Percentiles rank a stretch among this genome's conserved stretches.
These are phyloP conservation scores for Penicillium griseofulvum DNA, from an alignment of 2,329 filamentous ascomycete genomes.

Conservation along the genomic window DNA sequence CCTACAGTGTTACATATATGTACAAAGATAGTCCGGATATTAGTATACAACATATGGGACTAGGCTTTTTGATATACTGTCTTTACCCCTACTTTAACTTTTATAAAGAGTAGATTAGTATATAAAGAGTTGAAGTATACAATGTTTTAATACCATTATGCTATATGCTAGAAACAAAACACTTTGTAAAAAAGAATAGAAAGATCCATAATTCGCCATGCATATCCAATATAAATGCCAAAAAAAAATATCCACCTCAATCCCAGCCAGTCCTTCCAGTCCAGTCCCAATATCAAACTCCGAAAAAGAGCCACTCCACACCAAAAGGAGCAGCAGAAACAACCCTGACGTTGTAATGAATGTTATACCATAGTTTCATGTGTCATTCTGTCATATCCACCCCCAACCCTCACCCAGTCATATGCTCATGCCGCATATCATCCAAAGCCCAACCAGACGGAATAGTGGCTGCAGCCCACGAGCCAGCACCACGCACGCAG, in stretches of 20 bases:
- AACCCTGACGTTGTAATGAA: not conserved
- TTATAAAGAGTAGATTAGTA: not conserved
- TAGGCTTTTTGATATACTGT: too few relatives aligned
- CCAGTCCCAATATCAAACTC: constrained; percentile 5
- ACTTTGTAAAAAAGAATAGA: not conserved
- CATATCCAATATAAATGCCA: not conserved
- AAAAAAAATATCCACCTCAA: not conserved
- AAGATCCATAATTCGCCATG: not conserved
- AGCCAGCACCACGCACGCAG: constrained; percentile 28
- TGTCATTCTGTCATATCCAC: not conserved
- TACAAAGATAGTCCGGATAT: too few relatives aligned
- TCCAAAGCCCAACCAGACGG: constrained; percentile 16
- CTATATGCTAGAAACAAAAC: not conserved
- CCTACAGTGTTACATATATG: too few relatives aligned
- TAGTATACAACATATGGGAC: too few relatives aligned
- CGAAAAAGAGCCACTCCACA: not conserved
- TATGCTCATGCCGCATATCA: constrained; percentile 13
- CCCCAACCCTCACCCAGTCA: constrained; percentile 5
- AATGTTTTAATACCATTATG: constrained; percentile 8
- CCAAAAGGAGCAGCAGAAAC: not conserved
- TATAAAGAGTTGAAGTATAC: not conserved
- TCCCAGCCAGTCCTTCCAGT: not conserved
- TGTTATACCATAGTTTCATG: not conserved
- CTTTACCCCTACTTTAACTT: not conserved
- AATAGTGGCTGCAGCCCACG: constrained; percentile 14